These are phyloP conservation scores for Fusarium sp. DNA, from an alignment of 2,329 filamentous ascomycete genomes.

Conservation along the genomic window DNA sequence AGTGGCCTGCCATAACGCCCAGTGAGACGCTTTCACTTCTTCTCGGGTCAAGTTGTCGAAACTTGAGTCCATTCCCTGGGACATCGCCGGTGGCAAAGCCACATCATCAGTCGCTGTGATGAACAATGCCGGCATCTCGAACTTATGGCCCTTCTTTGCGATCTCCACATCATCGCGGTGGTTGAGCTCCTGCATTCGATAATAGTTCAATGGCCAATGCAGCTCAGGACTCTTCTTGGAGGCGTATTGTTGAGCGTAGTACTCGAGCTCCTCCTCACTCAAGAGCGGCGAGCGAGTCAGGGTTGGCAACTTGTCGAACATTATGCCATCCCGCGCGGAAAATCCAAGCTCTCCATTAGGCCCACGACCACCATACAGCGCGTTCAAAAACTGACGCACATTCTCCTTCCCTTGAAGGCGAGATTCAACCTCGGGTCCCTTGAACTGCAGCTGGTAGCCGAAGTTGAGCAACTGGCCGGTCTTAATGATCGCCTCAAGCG, in stretches of 20 bases:
- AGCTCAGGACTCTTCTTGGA: slow-evolving; percentile 72
- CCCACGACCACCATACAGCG: slow-evolving; percentile 77
- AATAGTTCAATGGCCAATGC: slow-evolving; percentile 89
- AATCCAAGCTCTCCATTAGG: slow-evolving; percentile 72
- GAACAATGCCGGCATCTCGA: slow-evolving; percentile 79
- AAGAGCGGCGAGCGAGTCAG: slow-evolving; percentile 73
- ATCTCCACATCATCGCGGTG: slow-evolving; percentile 80
- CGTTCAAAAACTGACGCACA: slow-evolving; percentile 79
- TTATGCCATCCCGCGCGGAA: slow-evolving; percentile 71
- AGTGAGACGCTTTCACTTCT: slow-evolving; percentile 81
- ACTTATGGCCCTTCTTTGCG: slow-evolving; percentile 67
- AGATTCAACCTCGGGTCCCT: slow-evolving; percentile 75
- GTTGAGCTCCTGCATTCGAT: slow-evolving; percentile 81
- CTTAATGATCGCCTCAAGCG: slow-evolving; percentile 73
- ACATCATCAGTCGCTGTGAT: slow-evolving; percentile 79
- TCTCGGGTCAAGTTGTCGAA: slow-evolving; percentile 76
- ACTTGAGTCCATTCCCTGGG: slow-evolving; percentile 77
- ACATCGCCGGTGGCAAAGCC: slow-evolving; percentile 81
- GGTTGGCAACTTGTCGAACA: slow-evolving; percentile 73
- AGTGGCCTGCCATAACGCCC: slow-evolving; percentile 84
- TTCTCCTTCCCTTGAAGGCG: slow-evolving; percentile 70
- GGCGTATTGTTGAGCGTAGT: slow-evolving; percentile 81
- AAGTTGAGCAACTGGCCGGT: slow-evolving; percentile 75
- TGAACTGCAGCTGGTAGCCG: slow-evolving; percentile 87
- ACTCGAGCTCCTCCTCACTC: slow-evolving; percentile 79